Evolutionary conservation across 2,329 filamentous ascomycete species (phyloP).

Genomic region (Fusarium sp.): DNA sequence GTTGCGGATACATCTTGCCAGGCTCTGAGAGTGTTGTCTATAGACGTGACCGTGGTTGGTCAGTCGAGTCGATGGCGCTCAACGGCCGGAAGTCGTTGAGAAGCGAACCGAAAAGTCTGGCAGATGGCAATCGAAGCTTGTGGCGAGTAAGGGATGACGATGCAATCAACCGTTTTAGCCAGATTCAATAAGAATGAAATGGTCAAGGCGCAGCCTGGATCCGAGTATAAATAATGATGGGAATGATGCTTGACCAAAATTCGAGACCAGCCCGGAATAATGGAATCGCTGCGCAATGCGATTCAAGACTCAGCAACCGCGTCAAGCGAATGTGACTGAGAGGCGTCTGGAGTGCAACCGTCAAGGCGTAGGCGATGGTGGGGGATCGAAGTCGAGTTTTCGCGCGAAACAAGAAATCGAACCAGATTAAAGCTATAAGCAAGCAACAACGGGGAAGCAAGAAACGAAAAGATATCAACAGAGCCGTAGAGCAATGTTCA

Average conservation of each 20-base stretch:
- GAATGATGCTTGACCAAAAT: constrained; percentile 44
- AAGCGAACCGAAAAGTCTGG: constrained; percentile 22
- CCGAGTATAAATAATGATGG: constrained; percentile 37
- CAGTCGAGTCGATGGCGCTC: constrained; percentile 38
- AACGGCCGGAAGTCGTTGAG: constrained; percentile 22
- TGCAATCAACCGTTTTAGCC: constrained; percentile 14
- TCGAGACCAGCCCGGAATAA: constrained; percentile 61
- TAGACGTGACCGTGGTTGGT: constrained; percentile 40
- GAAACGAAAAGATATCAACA: constrained; percentile 44
- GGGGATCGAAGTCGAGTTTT: constrained; percentile 45
- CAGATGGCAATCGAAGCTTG: constrained; percentile 18
- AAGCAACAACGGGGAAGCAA: constrained; percentile 53
- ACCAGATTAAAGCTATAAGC: constrained; percentile 55
- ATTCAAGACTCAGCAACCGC: constrained; percentile 52
- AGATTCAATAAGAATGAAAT: constrained; percentile 17
- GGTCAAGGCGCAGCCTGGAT: constrained; percentile 50
- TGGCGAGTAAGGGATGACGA: neutral
- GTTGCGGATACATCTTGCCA: constrained; percentile 78
- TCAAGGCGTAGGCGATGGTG: constrained; percentile 50
- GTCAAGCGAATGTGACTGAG: constrained; percentile 56
- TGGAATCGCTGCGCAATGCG: constrained; percentile 44
- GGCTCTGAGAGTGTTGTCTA: constrained; percentile 33
- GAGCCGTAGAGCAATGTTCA: constrained; percentile 39
- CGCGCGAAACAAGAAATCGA: constrained; percentile 43
- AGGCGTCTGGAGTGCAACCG: constrained; percentile 48